Conservation (phyloP, 2,329 filamentous ascomycete genomes). For the Fusarium nisikadoi region DNA sequence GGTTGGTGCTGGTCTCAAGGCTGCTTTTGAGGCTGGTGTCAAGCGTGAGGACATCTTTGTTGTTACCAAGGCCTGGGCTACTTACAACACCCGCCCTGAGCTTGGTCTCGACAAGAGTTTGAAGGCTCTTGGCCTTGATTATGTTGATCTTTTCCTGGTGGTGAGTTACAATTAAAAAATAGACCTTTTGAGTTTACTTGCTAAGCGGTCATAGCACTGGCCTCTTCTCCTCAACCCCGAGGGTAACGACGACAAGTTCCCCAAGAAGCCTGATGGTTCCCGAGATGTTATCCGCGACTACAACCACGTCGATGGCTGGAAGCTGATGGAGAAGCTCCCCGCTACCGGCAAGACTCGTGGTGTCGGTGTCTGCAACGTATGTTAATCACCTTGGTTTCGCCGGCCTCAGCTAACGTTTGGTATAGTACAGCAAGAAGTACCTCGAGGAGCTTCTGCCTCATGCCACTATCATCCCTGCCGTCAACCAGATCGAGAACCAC, state of each 20-base stretch:
- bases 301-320: conserved; percentile 82
- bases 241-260: conserved; percentile 80
- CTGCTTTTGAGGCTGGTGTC: conserved; percentile 75
- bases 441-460: conserved; percentile 64
- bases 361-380: conserved; percentile 66
- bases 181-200: background rate
- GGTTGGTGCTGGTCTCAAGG: conserved; percentile 80
- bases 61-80: conserved; percentile 87
- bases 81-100: conserved; percentile 77
- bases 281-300: conserved; percentile 77
- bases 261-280: conserved; percentile 76
- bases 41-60: conserved; percentile 85
- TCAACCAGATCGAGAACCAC: conserved; percentile 81
- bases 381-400: background rate
- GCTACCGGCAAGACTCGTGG: conserved; percentile 65
- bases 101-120: conserved; percentile 78
- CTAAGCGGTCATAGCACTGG: conserved; percentile 71
- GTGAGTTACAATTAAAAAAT: conserved; percentile 46
- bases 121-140: conserved; percentile 78
- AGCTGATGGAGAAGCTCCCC: conserved; percentile 76
- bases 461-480: conserved; percentile 67
- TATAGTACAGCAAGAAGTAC: conserved; percentile 65
- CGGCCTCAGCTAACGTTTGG: background rate
- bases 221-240: conserved; percentile 83
- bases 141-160: conserved; percentile 83